Evolutionary conservation across 1,139 yeast genomes (phyloP), one percentile per base, ranked within the genome.

Genomic region (Saccharomyces hybrid): DNA sequence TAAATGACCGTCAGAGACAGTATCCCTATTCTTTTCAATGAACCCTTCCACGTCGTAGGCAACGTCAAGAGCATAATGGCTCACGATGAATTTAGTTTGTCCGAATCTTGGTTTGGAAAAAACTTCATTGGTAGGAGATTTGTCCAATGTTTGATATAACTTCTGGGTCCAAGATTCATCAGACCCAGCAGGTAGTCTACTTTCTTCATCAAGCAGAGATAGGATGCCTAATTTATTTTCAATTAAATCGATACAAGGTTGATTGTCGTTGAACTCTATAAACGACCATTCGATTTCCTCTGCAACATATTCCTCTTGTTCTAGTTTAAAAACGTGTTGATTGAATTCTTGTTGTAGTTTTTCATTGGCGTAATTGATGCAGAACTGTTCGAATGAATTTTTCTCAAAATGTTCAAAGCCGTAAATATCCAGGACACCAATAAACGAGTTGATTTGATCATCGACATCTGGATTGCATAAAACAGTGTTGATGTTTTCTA

Each of bases 201-300:
- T 87, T 73, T 95, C 99, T 77, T 95, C 99, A 70, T 95, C 99
- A 60, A 95, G 79, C 60, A 95, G 78, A 0, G 97, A 83, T 61
- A 95, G 76, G 55, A 95, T 84, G 72, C 99, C 99, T 61, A 91
- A 73, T 71, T 86, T 87, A 67, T 85, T 86, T 74, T 95, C 99
- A 66, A 95, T 95, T 63, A 95, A 79, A 62, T 87, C 87, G 67
- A 95, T 95, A 75, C 99, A 93, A 7, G 99, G 98, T 75, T 95
- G 98, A 71, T 95, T 95, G 70, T 95, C 99, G 55, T 95, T 84
- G 67, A 93, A 95, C 67, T 93, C 98, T 64, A 95, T 93, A 68
- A 95, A 93, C 13, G 95, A 87, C 99, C 99, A 95, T 71, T 93
- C 95, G 60, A 95, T 93, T 67, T 91, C 88, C 75, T 93, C 99